These are phyloP conservation scores for Penicillium sp. DNA, from an alignment of 2,329 filamentous ascomycete species.

Conservation along the genomic window DNA sequence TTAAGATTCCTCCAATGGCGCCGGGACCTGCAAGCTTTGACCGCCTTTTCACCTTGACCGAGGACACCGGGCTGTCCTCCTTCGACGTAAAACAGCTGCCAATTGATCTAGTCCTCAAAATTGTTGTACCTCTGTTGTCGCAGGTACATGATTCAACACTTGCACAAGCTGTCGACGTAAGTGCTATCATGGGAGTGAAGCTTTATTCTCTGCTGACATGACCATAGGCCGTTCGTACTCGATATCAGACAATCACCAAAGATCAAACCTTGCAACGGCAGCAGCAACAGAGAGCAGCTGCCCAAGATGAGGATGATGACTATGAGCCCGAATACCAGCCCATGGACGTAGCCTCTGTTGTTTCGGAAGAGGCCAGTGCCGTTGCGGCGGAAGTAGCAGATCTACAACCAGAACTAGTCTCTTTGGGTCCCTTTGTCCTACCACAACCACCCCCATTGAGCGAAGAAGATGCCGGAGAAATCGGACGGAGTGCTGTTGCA, in stretches of 20 bases:
- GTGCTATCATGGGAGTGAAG: constrained; percentile 13
- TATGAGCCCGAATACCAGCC: constrained; percentile 86
- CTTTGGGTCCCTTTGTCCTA: constrained; percentile 74
- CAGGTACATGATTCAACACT: constrained; percentile 68
- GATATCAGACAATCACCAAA: constrained; percentile 38
- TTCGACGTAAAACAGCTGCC: constrained; percentile 85
- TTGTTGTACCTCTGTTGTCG: constrained; percentile 75
- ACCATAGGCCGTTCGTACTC: constrained; percentile 38
- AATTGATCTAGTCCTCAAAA: constrained; percentile 70
- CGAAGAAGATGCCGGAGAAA: constrained; percentile 66
- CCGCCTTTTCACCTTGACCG: constrained; percentile 82
- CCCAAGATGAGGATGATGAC: constrained; percentile 74
- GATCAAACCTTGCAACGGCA: constrained; percentile 36
- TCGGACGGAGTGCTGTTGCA: constrained; percentile 70
- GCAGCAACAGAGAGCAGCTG: constrained; percentile 28
- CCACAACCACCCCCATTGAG: constrained; percentile 73
- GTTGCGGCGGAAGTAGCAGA: constrained; percentile 74
- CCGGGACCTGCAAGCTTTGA: constrained; percentile 75
- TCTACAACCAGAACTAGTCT: constrained; percentile 56
- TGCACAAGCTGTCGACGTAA: constrained; percentile 69
- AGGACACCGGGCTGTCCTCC: constrained; percentile 67
- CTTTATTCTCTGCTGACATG: constrained; percentile 12
- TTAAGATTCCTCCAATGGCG: constrained; percentile 66
- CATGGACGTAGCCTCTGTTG: constrained; percentile 52
- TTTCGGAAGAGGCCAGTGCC: constrained; percentile 58